Conservation (phyloP, 352 stramenopile species). For the Pythium graminicola region DNA sequence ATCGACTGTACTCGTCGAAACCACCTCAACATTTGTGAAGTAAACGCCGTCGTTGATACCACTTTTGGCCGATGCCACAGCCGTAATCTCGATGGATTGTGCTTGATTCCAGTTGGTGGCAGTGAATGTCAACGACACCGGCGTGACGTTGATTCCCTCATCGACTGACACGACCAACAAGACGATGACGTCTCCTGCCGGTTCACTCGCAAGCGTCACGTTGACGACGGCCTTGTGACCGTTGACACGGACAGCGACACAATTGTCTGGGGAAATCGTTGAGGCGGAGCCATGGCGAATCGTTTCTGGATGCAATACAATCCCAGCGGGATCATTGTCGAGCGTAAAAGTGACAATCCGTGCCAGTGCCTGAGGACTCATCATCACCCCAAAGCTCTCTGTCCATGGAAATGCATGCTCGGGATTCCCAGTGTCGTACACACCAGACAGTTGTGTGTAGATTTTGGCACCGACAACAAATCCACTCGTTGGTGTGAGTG, state of each 20-base stretch:
- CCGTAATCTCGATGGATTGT: slow-evolving; percentile 25
- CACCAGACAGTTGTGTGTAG: slow-evolving; percentile 40
- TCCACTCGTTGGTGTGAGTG: slow-evolving; percentile 10
- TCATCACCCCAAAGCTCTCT: slow-evolving; percentile 41
- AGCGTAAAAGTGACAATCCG: slow-evolving; percentile 38
- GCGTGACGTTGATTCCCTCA: slow-evolving; percentile 27
- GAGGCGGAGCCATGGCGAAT: slow-evolving; percentile 27
- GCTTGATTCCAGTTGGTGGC: slow-evolving; percentile 25
- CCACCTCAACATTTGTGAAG: slow-evolving; percentile 24
- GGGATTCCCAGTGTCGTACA: slow-evolving; percentile 50
- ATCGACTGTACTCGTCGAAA: slow-evolving; percentile 30
- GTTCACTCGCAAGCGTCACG: slow-evolving; percentile 36
- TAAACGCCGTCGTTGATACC: slow-evolving; percentile 9
- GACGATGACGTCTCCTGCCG: slow-evolving; percentile 33
- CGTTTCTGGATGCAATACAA: slow-evolving; percentile 32
- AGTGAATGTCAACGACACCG: slow-evolving; percentile 28
- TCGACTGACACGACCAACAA: slow-evolving; percentile 21
- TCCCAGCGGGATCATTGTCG: slow-evolving; percentile 41
- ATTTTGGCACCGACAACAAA: slow-evolving; percentile 36
- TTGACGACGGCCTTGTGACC: slow-evolving; percentile 36
- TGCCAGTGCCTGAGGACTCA: slow-evolving; percentile 24
- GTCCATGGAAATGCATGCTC: slow-evolving; percentile 46
- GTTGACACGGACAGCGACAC: slow-evolving; percentile 24
- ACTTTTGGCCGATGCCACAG: background rate
- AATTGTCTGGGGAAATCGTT: slow-evolving; percentile 5